These are phyloP conservation scores for Pyricularia sp. DNA, from an alignment of 2,329 filamentous ascomycete genomes.

Conservation along the genomic window DNA sequence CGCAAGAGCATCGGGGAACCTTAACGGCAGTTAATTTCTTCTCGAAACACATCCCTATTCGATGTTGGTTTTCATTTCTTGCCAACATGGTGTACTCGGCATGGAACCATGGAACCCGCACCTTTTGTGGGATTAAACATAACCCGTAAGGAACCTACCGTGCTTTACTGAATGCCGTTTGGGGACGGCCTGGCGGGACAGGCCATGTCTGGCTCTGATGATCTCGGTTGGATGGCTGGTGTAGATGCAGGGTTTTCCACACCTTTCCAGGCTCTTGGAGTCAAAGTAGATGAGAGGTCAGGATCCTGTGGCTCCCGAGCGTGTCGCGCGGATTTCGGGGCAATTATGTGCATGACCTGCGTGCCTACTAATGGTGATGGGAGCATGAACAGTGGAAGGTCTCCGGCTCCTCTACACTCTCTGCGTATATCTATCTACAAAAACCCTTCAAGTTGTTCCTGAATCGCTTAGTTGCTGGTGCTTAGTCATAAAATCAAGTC, in stretches of 20 bases:
- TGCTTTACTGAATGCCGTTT: background rate
- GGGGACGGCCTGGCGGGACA: no score
- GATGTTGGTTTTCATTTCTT: background rate
- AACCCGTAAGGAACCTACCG: background rate
- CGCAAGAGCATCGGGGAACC: background rate
- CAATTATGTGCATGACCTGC: background rate
- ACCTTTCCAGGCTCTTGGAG: background rate
- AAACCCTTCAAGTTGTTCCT: background rate
- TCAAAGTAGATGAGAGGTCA: background rate
- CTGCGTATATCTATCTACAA: background rate
- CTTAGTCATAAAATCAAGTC: background rate
- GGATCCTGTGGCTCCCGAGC: no score
- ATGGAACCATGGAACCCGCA: background rate
- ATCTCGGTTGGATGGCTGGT: background rate
- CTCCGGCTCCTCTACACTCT: no score
- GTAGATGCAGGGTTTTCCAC: background rate
- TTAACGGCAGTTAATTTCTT: background rate
- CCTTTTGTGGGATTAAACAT: background rate
- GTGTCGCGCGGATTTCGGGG: background rate
- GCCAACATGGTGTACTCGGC: background rate
- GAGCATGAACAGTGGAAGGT: background rate
- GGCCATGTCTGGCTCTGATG: background rate
- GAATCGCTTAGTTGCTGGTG: background rate
- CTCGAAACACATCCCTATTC: background rate
- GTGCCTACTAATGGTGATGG: background rate